phyloP scores from a whole-genome alignment of 2,329 filamentous ascomycete species.

The Cadophora gregata region DNA sequence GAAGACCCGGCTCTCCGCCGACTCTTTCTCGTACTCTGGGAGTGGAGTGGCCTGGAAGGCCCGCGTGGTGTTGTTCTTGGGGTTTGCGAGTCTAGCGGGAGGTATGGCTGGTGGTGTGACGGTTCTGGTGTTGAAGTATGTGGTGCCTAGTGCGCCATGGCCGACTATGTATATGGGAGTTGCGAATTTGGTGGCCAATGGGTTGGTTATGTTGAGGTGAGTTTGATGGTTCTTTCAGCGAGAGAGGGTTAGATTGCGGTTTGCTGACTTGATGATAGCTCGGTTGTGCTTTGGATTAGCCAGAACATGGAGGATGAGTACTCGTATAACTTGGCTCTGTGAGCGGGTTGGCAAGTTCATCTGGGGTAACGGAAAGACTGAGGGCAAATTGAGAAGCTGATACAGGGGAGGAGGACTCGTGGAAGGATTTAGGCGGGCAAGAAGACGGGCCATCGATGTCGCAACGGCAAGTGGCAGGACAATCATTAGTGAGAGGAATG shows the following conservation, averaged over 20 bases:
- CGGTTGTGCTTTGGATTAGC: constrained; percentile 70
- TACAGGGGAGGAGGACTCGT: not conserved
- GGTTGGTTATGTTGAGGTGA: constrained; percentile 64
- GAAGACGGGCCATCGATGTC: not conserved
- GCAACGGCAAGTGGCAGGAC: not conserved
- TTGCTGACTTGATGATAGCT: constrained; percentile 49
- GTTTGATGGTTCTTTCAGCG: constrained; percentile 36
- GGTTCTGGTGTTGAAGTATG: constrained; percentile 69
- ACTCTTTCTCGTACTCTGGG: constrained; percentile 67
- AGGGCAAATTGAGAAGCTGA: not conserved
- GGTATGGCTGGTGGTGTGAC: constrained; percentile 74
- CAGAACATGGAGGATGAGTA: constrained; percentile 79
- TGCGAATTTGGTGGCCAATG: constrained; percentile 70
- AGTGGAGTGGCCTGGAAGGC: constrained; percentile 72
- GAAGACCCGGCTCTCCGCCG: constrained; percentile 67
- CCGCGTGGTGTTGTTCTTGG: constrained; percentile 69
- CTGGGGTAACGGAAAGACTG: not conserved
- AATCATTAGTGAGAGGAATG: not conserved
- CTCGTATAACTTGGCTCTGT: constrained; percentile 69
- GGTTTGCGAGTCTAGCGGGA: constrained; percentile 68
- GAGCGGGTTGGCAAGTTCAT: constrained; percentile 6
- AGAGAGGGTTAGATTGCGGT: not conserved
- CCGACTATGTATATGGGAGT: constrained; percentile 69
- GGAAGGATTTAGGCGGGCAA: not conserved
- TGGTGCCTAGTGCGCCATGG: constrained; percentile 62